Base-by-base conservation (phyloP, 768 basidiomycete species). In the Mycena maculata region DNA sequence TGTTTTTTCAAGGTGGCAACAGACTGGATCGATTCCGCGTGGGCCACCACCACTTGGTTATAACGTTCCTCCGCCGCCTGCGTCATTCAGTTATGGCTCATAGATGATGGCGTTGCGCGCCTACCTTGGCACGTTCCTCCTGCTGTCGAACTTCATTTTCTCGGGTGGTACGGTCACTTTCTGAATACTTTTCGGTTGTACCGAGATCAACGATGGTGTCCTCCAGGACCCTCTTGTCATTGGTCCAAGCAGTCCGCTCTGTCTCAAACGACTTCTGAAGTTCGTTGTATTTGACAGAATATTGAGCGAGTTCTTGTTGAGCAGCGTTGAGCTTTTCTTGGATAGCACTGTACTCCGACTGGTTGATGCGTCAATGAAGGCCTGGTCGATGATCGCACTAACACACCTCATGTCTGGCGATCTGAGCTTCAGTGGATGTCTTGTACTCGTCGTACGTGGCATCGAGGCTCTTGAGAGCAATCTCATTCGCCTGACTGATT, bases 41-140 rank as follows among this genome's bases (percentile, higher is more conserved):
- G 95, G 1, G 92, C 83, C 33, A 96, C 80, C n/a, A 96, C 86
- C 74, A 94, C 94, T 55, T 89, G 85, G 6, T 90, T 86, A 71
- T 95, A 95, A 60, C 90, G 87, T 56, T 92, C 91, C 74, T 96
- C 93, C 7, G 93, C 93, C 69, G 89, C 85, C 87, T 90, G 68
- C 11, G 57, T 36, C 31, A 3, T 22, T 41, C 23, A 55, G 39
- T 44, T 47, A 22, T 64, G 6, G 27, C 10, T 15, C 22, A 28
- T 27, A 49, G 65, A 44, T 42, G 28, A 23, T 3, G 28, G 20
- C 23, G 11, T 1, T 15, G 68, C 80, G 25, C 10, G 9, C 28
- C 52, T 71, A 90, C 92, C 82, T 89, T 87, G 16, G 88, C 89
- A 27, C 92, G 86, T 65, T 89, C 88, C 69, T 92, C 90, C 70